Conservation (phyloP, 768 basidiomycete genomes). For the Boletus tylopilopsis region DNA sequence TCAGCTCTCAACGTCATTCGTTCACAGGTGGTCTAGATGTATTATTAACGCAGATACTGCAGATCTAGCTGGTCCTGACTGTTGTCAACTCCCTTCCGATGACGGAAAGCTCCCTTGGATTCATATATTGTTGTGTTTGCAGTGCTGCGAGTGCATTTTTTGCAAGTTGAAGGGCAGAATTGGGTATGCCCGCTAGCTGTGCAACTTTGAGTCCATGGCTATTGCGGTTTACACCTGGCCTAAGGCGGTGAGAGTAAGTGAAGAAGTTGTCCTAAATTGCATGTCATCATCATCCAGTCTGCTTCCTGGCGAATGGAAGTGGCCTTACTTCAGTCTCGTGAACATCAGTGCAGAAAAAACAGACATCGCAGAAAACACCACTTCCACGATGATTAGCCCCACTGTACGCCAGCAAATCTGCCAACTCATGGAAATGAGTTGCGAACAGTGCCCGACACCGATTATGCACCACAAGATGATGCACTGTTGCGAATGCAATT, state of each 20-base stretch:
- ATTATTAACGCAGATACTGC: neutral
- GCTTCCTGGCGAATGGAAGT: neutral
- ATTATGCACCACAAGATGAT: slow-evolving; percentile 72
- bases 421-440: slow-evolving; percentile 97
- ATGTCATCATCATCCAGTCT: neutral
- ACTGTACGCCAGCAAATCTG: slow-evolving; percentile 72
- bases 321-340: slow-evolving; percentile 67
- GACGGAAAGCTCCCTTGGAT: slow-evolving; percentile 28
- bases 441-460: slow-evolving; percentile 88
- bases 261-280: slow-evolving; percentile 64
- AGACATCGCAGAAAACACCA: slow-evolving; percentile 56
- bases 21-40: slow-evolving; percentile 39
- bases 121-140: slow-evolving; percentile 22
- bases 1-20: slow-evolving; percentile 90
- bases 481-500: slow-evolving; percentile 87
- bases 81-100: slow-evolving; percentile 30
- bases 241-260: slow-evolving; percentile 77
- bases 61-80: slow-evolving; percentile 5
- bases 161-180: slow-evolving; percentile 57
- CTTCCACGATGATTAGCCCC: slow-evolving; percentile 36
- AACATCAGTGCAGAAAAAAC: slow-evolving; percentile 89
- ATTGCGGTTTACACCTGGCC: slow-evolving; percentile 82
- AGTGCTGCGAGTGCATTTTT: slow-evolving; percentile 46
- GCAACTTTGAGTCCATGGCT: slow-evolving; percentile 93
- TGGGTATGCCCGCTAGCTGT: slow-evolving; percentile 79